Evolutionary conservation across 345 rosid genomes (phyloP), one percentile per base, ranked within the genome.

Genomic region (Eucalyptus tenuipes): DNA sequence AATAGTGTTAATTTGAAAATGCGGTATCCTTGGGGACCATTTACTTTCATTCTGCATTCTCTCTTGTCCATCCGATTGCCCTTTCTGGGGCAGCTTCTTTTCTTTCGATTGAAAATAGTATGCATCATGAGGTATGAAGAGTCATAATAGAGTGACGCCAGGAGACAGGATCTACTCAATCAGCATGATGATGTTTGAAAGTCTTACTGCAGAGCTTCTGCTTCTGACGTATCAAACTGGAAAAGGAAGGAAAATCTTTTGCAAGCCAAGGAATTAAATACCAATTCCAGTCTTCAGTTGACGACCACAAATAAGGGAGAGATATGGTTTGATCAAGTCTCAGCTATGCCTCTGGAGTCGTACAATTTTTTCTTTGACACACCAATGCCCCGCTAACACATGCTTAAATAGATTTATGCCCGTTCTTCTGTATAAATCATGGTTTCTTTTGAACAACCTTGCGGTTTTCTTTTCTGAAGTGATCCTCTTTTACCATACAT

Each of bases 301-400:
- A 95, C 96, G 87, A 94, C 99, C 87, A 84, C 95, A 49, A 90
- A 53, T 86, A 92, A 91, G 92, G 99, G 99, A 48, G 91, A 92
- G 52, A 91, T 95, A 91, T 95, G 99, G 99, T 90, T 98, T 87
- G 99, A 98, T 91, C 99, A 95, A 94, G 99, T 96, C 82, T 98
- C 99, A 18, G 97, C 95, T 88, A 94, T 98, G 94, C 99, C 99
- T 0, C 80, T 92, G 91, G 98, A 98, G 90, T 95, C 99, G 37
- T 94, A 92, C 91, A 97, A 96, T 6, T 33, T 88, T 49, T n/a
- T 14, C 14, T 29, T 22, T 37, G 42, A 31, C 55, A 61, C 18
- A 61, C 71, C 86, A 9, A 24, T 29, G 52, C 33, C 33, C 52
- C 2, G 27, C 33, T 24, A 14, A 13, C 71, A 3, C 71, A 61